Evolutionary conservation across 2,329 filamentous ascomycete species (phyloP).

Genomic region (Microsporum ferrugineum): DNA sequence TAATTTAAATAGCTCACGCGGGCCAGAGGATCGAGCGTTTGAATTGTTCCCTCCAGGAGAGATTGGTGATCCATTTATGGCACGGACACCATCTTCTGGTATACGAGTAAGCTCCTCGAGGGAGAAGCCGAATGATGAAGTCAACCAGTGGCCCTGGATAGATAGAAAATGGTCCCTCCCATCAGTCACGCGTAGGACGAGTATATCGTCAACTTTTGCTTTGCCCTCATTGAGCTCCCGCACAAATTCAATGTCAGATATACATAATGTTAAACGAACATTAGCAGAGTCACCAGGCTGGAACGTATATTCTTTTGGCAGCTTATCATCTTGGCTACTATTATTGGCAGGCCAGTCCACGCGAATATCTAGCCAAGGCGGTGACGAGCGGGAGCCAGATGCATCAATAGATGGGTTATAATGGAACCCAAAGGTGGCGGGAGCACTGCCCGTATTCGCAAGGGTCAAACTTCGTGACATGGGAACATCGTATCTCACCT

Average conservation of each 20-base stretch:
- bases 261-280: conserved; percentile 55
- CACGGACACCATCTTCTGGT: conserved; percentile 66
- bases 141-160: conserved; percentile 64
- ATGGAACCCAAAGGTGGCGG: conserved; percentile 69
- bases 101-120: conserved; percentile 81
- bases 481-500: conserved; percentile 56
- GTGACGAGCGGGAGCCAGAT: conserved; percentile 32
- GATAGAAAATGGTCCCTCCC: conserved; percentile 90
- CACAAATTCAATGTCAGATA: conserved; percentile 54
- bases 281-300: conserved; percentile 74
- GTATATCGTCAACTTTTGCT: conserved; percentile 63
- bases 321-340: conserved; percentile 9
- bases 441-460: conserved; percentile 79
- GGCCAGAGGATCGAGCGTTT: conserved; percentile 58
- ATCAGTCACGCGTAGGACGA: conserved; percentile 70
- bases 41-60: conserved; percentile 20
- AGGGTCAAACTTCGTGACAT: conserved; percentile 63
- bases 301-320: conserved; percentile 49
- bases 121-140: conserved; percentile 70
- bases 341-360: conserved; percentile 46
- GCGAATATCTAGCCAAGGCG: conserved; percentile 59
- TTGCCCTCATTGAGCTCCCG: conserved; percentile 59
- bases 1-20: conserved; percentile 77
- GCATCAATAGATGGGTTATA: conserved; percentile 51
- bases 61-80: conserved; percentile 36